These are phyloP conservation scores for Cladosporium sp. DNA, from an alignment of 2,329 filamentous ascomycete genomes.

Conservation along the genomic window DNA sequence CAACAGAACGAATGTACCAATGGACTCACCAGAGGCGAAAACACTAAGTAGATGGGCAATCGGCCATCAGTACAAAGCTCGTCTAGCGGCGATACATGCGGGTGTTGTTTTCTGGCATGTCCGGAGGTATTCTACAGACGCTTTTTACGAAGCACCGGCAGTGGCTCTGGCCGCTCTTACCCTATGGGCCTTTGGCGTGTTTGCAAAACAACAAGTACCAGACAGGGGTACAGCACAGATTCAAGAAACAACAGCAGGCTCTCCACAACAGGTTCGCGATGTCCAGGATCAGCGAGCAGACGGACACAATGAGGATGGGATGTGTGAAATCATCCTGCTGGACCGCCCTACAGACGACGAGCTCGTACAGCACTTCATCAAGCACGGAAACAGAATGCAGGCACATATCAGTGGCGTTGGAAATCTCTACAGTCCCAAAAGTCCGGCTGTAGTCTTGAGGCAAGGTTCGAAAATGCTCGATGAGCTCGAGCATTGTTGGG, in stretches of 20 bases:
- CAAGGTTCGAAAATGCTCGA: not conserved
- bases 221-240: not conserved
- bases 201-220: conserved; percentile 5
- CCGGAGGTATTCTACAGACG: conserved; percentile 45
- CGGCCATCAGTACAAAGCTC: conserved; percentile 53
- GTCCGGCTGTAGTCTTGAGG: not conserved
- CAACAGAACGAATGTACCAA: too few relatives aligned
- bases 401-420: conserved; percentile 52
- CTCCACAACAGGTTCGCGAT: not conserved
- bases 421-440: conserved; percentile 38
- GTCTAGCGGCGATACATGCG: conserved; percentile 53
- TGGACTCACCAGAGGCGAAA: too few relatives aligned
- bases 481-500: not conserved
- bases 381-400: conserved; percentile 47
- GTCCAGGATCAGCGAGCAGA: too few relatives aligned
- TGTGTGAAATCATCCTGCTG: conserved; percentile 43
- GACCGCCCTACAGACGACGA: conserved; percentile 57
- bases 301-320: not conserved
- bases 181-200: conserved; percentile 57
- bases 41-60: conserved; percentile 42
- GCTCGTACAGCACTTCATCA: conserved; percentile 54
- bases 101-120: conserved; percentile 52
- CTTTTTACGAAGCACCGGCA: conserved; percentile 60
- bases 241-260: not conserved
- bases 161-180: conserved; percentile 63